A percentile compares a stretch with the other conserved stretches of the same genome.
Evolutionary conservation across 192 early-diverging fungal genomes (phyloP).

Genomic region (Dispira simplex): DNA sequence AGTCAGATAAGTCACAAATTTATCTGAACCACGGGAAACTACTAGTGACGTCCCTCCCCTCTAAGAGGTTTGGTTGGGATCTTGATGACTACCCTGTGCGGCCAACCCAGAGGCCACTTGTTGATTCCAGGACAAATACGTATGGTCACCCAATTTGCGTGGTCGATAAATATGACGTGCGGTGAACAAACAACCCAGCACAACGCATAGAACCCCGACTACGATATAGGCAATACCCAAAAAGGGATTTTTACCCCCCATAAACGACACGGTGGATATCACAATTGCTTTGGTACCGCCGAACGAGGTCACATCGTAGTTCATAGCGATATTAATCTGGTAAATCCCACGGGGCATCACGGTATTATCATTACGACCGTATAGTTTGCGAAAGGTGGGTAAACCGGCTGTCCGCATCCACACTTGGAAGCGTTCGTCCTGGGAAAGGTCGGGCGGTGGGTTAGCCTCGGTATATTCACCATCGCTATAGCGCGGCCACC

Average conservation of each 20-base stretch:
- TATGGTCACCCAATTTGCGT: slow-evolving; percentile 92
- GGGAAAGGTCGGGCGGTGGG: slow-evolving; percentile 41
- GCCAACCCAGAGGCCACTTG: slow-evolving; percentile 15
- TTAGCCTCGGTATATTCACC: slow-evolving; percentile 31
- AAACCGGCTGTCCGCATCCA: slow-evolving; percentile 97
- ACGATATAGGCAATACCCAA: slow-evolving; percentile 89
- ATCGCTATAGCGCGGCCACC: slow-evolving; percentile 45
- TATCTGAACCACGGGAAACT: slow-evolving; percentile 12
- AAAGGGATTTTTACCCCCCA: slow-evolving; percentile 96
- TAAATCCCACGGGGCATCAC: slow-evolving; percentile 54
- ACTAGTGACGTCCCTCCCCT: slow-evolving; percentile 14
- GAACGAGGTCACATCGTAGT: slow-evolving; percentile 73
- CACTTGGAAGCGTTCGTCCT: slow-evolving; percentile 80
- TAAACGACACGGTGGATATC: slow-evolving; percentile 81
- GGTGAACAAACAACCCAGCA: slow-evolving; percentile 78
- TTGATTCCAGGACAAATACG: slow-evolving; percentile 93
- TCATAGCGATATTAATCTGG: slow-evolving; percentile 52
- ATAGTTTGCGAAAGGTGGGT: slow-evolving; percentile 94
- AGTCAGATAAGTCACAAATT: neutral
- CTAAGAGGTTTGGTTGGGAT: slow-evolving; percentile 7
- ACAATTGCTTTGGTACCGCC: slow-evolving; percentile 94
- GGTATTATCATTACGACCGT: slow-evolving; percentile 51
- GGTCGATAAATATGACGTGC: slow-evolving; percentile 87
- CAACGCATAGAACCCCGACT: slow-evolving; percentile 79
- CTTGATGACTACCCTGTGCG: slow-evolving; percentile 6